A percentile compares a stretch with the other conserved stretches of the same genome.
These are phyloP conservation scores for Senecio squalidus DNA, from an alignment of 140 eudicot genomes.

Conservation along the genomic window DNA sequence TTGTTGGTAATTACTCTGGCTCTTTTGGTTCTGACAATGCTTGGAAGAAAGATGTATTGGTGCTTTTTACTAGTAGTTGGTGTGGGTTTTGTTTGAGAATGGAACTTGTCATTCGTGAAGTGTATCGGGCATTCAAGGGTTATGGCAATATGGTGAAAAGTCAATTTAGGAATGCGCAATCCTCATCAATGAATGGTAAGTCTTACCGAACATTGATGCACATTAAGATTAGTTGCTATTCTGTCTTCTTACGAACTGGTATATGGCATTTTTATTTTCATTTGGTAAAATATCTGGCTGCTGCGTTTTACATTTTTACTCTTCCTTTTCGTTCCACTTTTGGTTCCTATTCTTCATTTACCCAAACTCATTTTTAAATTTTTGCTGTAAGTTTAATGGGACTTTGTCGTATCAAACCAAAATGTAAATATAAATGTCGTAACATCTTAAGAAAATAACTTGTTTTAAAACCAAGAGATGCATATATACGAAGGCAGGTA, in stretches of 20 bases:
- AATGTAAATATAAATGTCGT: neutral
- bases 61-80: constrained; percentile 79
- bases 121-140: constrained; percentile 60
- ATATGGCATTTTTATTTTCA: neutral
- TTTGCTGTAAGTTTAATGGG: neutral
- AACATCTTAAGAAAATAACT: no score
- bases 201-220: neutral
- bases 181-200: constrained; percentile 41
- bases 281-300: neutral
- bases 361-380: neutral
- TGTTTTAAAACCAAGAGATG: no score
- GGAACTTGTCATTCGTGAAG: constrained; percentile 88
- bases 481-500: no score
- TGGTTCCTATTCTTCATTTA: constrained; percentile 9
- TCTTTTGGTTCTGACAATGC: constrained; percentile 31
- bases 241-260: neutral
- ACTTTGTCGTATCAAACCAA: neutral
- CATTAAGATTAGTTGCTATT: constrained; percentile 6
- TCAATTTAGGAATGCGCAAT: constrained; percentile 32
- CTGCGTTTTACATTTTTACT: neutral
- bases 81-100: constrained; percentile 91
- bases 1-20: constrained; percentile 52
- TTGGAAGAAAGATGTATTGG: constrained; percentile 62
- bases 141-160: constrained; percentile 39
- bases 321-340: neutral